Evolutionary conservation across 2,329 filamentous ascomycete species (phyloP).

Genomic region (Colletotrichum sp.): DNA sequence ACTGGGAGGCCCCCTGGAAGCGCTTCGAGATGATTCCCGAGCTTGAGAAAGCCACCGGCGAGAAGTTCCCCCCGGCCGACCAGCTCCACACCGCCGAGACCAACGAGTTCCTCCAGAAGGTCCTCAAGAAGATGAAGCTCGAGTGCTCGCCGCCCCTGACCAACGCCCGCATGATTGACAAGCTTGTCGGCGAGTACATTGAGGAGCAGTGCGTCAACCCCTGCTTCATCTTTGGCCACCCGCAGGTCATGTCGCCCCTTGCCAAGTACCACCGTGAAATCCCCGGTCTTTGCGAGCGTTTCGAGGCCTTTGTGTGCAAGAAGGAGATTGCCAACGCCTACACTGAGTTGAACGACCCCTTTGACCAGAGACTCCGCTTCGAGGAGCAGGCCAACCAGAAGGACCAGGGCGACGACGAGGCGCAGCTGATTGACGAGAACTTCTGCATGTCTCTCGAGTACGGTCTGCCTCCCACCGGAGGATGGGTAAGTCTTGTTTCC

Average conservation of each 20-base stretch:
- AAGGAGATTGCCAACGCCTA: constrained; percentile 97
- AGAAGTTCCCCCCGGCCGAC: constrained; percentile 91
- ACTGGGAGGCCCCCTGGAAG: constrained; percentile 96
- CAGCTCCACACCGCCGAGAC: constrained; percentile 90
- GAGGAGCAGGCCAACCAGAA: constrained; percentile 84
- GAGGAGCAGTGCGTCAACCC: constrained; percentile 94
- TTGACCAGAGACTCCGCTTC: constrained; percentile 89
- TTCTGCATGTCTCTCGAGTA: constrained; percentile 85
- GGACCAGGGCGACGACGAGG: constrained; percentile 95
- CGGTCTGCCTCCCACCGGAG: constrained; percentile 86
- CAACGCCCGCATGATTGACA: constrained; percentile 95
- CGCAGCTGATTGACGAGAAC: constrained; percentile 93
- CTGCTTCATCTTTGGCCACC: constrained; percentile 70
- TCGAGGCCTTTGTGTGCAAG: constrained; percentile 96
- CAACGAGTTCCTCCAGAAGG: constrained; percentile 80
- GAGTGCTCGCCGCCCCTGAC: constrained; percentile 91
- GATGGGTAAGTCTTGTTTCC: constrained; percentile 57
- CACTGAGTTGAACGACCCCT: constrained; percentile 94
- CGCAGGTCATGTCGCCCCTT: constrained; percentile 68
- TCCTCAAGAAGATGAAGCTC: constrained; percentile 89
- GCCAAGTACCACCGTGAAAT: constrained; percentile 91
- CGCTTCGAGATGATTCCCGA: constrained; percentile 95
- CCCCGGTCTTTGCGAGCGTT: constrained; percentile 90
- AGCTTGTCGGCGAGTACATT: constrained; percentile 91
- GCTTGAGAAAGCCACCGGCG: constrained; percentile 85